Percentiles rank a stretch among this genome's conserved stretches.
phyloP scores from a whole-genome alignment of 768 basidiomycete species.

The Fomitopsis pulvina region DNA sequence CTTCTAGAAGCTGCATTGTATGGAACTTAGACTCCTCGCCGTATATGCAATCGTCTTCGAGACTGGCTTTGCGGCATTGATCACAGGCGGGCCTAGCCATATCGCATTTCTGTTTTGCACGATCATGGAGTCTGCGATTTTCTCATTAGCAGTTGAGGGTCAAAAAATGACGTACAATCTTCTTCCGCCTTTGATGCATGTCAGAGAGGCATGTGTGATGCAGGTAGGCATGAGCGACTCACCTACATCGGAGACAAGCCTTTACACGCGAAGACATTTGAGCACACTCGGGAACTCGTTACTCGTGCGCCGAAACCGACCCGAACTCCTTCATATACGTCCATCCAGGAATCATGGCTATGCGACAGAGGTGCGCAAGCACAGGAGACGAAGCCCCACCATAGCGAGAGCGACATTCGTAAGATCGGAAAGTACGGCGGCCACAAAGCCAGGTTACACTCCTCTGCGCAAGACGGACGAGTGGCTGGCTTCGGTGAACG shows the following conservation, averaged over 20 bases:
- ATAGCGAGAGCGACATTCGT: not conserved
- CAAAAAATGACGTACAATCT: slow-evolving; percentile 33
- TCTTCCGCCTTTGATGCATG: slow-evolving; percentile 32
- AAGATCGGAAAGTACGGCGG: not conserved
- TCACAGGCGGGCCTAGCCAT: slow-evolving; percentile 57
- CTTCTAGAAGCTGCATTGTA: slow-evolving; percentile 52
- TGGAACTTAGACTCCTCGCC: slow-evolving; percentile 46
- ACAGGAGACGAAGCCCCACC: not conserved
- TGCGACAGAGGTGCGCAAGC: not conserved
- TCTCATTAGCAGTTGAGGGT: not conserved
- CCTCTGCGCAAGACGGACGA: not conserved
- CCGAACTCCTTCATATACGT: not conserved
- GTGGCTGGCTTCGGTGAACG: not conserved
- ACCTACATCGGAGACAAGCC: slow-evolving; percentile 48
- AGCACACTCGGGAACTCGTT: not conserved
- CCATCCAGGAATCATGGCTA: not conserved
- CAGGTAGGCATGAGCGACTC: slow-evolving; percentile 9
- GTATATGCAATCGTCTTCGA: slow-evolving; percentile 66
- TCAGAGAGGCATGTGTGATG: not conserved
- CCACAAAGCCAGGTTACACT: not conserved
- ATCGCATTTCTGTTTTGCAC: slow-evolving; percentile 50
- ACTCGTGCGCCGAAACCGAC: not conserved
- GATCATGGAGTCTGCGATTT: not conserved
- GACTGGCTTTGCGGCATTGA: slow-evolving; percentile 51
- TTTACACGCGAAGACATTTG: slow-evolving; percentile 11